phyloP scores from a whole-genome alignment of 805 yeast species.

The Lachancea dasiensis region DNA sequence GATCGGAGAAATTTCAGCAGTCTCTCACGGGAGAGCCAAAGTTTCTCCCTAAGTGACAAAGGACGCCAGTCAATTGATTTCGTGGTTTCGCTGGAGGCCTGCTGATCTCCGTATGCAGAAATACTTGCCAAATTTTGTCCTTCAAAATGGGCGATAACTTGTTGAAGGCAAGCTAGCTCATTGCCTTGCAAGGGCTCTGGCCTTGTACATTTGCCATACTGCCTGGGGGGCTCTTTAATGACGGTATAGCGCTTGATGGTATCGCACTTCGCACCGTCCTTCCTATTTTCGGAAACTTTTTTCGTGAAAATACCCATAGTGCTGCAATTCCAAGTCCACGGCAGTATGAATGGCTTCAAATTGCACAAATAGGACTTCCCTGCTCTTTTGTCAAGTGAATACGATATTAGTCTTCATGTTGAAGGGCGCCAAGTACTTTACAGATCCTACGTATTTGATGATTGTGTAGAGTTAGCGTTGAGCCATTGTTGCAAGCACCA shows the following conservation, averaged over 20 bases:
- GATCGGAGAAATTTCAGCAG: conserved; percentile 47
- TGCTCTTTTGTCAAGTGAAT: too few relatives aligned
- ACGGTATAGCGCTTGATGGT: conserved; percentile 21
- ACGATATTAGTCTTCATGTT: too few relatives aligned
- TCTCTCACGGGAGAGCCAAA: conserved; percentile 46
- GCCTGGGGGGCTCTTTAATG: conserved; percentile 20
- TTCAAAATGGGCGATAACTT: background rate
- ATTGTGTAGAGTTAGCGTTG: too few relatives aligned
- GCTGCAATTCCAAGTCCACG: too few relatives aligned
- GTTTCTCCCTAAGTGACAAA: conserved; percentile 25
- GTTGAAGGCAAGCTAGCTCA: background rate
- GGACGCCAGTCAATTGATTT: conserved; percentile 3
- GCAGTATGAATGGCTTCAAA: too few relatives aligned
- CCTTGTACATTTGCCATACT: conserved; percentile 16
- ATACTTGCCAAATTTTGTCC: background rate
- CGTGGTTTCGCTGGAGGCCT: background rate
- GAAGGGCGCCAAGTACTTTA: too few relatives aligned
- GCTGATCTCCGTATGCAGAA: background rate
- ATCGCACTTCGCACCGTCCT: conserved; percentile 14
- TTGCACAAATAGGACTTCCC: too few relatives aligned
- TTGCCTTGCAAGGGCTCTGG: conserved; percentile 13
- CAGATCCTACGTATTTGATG: too few relatives aligned
- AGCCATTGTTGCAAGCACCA: too few relatives aligned
- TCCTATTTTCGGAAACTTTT: conserved; percentile 12
- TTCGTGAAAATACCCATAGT: conserved; percentile 28